These are phyloP conservation scores for Delitschia confertaspora DNA, from an alignment of 495 filamentous ascomycete species.

Conservation along the genomic window DNA sequence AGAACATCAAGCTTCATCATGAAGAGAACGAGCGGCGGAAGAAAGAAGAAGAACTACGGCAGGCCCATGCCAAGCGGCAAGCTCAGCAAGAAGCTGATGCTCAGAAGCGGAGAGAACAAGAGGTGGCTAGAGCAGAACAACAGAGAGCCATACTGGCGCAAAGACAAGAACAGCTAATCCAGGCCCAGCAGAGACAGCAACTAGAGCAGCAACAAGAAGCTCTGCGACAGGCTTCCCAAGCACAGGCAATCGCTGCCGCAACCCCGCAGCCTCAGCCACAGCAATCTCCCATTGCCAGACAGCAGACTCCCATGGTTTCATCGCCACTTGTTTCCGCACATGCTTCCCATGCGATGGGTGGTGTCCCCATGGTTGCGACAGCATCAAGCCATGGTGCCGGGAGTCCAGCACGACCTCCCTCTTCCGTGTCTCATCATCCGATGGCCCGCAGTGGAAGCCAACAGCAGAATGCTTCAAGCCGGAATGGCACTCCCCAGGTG, in stretches of 20 bases:
- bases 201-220: slow-evolving; percentile 30
- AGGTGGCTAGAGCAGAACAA: slow-evolving; percentile 11
- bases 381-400: slow-evolving; percentile 65
- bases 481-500: slow-evolving; percentile 68
- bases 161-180: slow-evolving; percentile 14
- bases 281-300: slow-evolving; percentile 62
- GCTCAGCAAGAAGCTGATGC: slow-evolving; percentile 30
- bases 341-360: slow-evolving; percentile 38
- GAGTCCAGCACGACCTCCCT: slow-evolving; percentile 67
- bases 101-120: slow-evolving; percentile 22
- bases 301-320: slow-evolving; percentile 69
- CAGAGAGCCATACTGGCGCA: slow-evolving; percentile 4
- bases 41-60: slow-evolving; percentile 52
- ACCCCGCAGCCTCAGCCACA: slow-evolving; percentile 20
- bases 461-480: slow-evolving; percentile 50
- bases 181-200: slow-evolving; percentile 33
- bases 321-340: slow-evolving; percentile 62
- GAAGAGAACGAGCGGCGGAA: slow-evolving; percentile 59
- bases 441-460: slow-evolving; percentile 77
- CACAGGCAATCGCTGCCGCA: slow-evolving; percentile 27
- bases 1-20: slow-evolving; percentile 69
- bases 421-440: slow-evolving; percentile 63
- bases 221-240: slow-evolving; percentile 10
- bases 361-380: slow-evolving; percentile 70
- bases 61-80: slow-evolving; percentile 43